Percentiles rank a stretch among this genome's conserved stretches.
Conservation (phyloP, 768 basidiomycete species). For the Collybia sordida region DNA sequence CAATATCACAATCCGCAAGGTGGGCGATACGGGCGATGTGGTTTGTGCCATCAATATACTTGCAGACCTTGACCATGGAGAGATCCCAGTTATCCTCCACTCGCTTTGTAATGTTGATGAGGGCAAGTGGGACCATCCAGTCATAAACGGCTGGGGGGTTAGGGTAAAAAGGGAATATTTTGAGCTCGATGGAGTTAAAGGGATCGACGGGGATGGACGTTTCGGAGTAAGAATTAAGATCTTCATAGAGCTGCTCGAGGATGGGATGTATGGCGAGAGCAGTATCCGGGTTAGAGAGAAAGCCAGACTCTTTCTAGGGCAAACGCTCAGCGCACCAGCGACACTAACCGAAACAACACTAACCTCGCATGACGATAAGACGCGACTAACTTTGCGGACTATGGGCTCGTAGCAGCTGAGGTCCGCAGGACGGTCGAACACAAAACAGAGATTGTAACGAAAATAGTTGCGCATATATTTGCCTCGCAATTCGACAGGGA, state of each 20-base stretch:
- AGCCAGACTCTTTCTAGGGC: conserved; percentile 79
- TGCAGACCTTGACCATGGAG: conserved; percentile 85
- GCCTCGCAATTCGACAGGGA: conserved; percentile 78
- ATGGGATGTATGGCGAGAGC: conserved; percentile 75
- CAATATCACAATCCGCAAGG: conserved; percentile 84
- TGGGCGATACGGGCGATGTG: conserved; percentile 91
- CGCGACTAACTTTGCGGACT: conserved; percentile 91
- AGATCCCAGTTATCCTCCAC: conserved; percentile 95
- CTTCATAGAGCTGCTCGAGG: conserved; percentile 95
- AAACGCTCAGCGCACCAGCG: conserved; percentile 1
- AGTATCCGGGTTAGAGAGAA: conserved; percentile 74
- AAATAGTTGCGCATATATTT: conserved; percentile 87
- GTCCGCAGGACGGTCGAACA: conserved; percentile 89
- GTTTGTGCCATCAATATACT: conserved; percentile 86
- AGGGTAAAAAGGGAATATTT: conserved; percentile 95
- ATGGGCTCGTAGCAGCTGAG: conserved; percentile 95
- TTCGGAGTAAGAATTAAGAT: conserved; percentile 96
- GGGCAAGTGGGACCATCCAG: conserved; percentile 93
- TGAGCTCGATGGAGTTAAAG: conserved; percentile 93
- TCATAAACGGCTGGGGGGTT: conserved; percentile 89
- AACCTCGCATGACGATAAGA: conserved; percentile 88
- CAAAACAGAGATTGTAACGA: conserved; percentile 93
- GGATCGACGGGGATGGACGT: conserved; percentile 89
- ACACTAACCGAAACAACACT: conserved; percentile 19
- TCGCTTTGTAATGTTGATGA: conserved; percentile 80